Percentiles rank a stretch among this genome's conserved stretches.
Conservation (phyloP, 371 early-diverging fungal genomes). For the Encephalitozoon intestinalis region DNA sequence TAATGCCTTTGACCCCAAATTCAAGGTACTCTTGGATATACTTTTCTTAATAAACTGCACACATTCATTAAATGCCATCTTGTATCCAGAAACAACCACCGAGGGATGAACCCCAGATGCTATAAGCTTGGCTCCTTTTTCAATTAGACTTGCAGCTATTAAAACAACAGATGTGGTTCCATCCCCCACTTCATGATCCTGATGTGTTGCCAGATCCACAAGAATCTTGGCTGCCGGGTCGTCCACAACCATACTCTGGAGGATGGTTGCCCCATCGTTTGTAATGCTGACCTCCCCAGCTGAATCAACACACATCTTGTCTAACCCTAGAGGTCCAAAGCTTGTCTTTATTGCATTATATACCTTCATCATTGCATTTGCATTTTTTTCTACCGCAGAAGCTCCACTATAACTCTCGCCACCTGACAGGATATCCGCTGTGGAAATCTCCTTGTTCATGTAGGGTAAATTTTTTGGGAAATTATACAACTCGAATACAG, state of each 20-base stretch:
- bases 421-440: slow-evolving; percentile 38
- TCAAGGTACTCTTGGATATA: slow-evolving; percentile 63
- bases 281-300: slow-evolving; percentile 97
- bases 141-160: slow-evolving; percentile 88
- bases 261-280: slow-evolving; percentile 99
- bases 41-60: slow-evolving; percentile 90
- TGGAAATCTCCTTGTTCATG: slow-evolving; percentile 40
- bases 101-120: slow-evolving; percentile 95
- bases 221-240: slow-evolving; percentile 92
- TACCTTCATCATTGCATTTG: slow-evolving; percentile 29
- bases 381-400: slow-evolving; percentile 33
- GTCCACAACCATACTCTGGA: slow-evolving; percentile 84
- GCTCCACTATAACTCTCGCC: slow-evolving; percentile 14
- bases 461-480: not conserved
- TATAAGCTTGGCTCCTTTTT: slow-evolving; percentile 85
- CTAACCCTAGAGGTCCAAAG: slow-evolving; percentile 96
- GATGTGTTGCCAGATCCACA: slow-evolving; percentile 93
- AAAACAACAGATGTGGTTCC: slow-evolving; percentile 99
- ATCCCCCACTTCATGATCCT: slow-evolving; percentile 99
- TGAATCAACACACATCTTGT: slow-evolving; percentile 99
- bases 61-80: slow-evolving; percentile 91
- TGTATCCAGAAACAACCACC: slow-evolving; percentile 90
- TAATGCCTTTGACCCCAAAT: slow-evolving; percentile 11
- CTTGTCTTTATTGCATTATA: slow-evolving; percentile 88
- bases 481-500: not conserved